These are phyloP conservation scores for Collybia sp. DNA, from an alignment of 768 basidiomycete species.

Conservation along the genomic window DNA sequence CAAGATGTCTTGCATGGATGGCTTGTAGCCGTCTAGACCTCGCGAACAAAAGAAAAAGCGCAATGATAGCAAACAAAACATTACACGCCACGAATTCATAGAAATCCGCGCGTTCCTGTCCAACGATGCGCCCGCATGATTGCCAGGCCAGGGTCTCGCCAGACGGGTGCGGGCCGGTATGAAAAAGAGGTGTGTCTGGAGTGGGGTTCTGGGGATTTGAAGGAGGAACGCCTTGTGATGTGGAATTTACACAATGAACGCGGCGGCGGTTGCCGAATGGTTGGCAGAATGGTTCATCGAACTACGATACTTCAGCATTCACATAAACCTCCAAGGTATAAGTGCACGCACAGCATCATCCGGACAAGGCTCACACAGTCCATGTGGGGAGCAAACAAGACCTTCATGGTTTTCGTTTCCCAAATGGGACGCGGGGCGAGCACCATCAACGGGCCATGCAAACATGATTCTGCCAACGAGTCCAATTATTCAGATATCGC, in stretches of 20 bases:
- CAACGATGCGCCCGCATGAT: conserved; percentile 83
- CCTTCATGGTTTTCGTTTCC: conserved; percentile 24
- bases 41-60: conserved; percentile 61
- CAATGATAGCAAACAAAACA: conserved; percentile 60
- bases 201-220: conserved; percentile 11
- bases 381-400: conserved; percentile 50
- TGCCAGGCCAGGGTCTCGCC: conserved; percentile 86
- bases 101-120: conserved; percentile 79
- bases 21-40: conserved; percentile 66
- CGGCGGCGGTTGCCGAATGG: conserved; percentile 94
- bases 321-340: background rate
- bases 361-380: conserved; percentile 61
- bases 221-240: conserved; percentile 16
- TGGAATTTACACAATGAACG: conserved; percentile 68
- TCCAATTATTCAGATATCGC: conserved; percentile 1
- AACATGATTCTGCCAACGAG: conserved; percentile 11
- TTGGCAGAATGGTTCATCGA: conserved; percentile 86
- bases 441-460: conserved; percentile 10
- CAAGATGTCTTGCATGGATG: conserved; percentile 76
- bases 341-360: conserved; percentile 46
- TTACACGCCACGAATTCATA: conserved; percentile 91
- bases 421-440: conserved; percentile 2
- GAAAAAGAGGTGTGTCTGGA: conserved; percentile 8
- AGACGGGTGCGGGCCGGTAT: conserved; percentile 12
- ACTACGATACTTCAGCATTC: conserved; percentile 31